Evolutionary conservation across 345 rosid species (phyloP), one percentile per base, ranked within the genome.

Genomic region (Orychophragmus violaceus): DNA sequence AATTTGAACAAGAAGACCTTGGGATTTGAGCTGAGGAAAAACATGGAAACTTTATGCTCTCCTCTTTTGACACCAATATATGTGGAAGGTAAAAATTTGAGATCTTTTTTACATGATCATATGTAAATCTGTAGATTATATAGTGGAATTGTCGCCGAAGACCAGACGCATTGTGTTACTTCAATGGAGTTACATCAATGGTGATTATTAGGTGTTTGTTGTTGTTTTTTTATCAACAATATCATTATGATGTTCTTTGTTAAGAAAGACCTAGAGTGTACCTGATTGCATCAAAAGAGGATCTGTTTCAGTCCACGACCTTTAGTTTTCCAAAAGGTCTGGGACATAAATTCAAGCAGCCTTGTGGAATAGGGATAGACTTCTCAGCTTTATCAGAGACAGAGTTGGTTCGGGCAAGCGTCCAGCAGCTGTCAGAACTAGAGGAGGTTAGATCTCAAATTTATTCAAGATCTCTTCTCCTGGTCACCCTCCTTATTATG

Each of bases 31-130:
- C 70, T 56, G 88, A 79, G 30, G 76, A 76, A 28, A 78, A 77
- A 76, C 91, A 90, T 28, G 86, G 85, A 46, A 78, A 64, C 54
- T 82, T 77, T 24, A 72, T 91, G 56, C 80, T 89, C 72, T 55
- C 89, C 17, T 91, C 81, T 21, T 91, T 91, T 68, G 89, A 91
- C 69, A 96, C 98, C 46, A 79, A 84, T 58, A 87, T 81, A 48
- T 56, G 77, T 39, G 90, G 85, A 18, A 52, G 58, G 57, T n/a
- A n/a, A n/a, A n/a, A n/a, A n/a, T n/a, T n/a, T n/a, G n/a, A n/a
- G n/a, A n/a, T n/a, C n/a, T n/a, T n/a, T n/a, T n/a, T n/a, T n/a
- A n/a, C n/a, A n/a, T n/a, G n/a, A n/a, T n/a, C n/a, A n/a, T n/a
- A n/a, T n/a, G n/a, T n/a, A n/a, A n/a, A n/a, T n/a, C n/a, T n/a